Evolutionary conservation across 1,284 basidiomycete species (phyloP), one percentile per base, ranked within the genome.

Genomic region (Mycosarcoma maydis): DNA sequence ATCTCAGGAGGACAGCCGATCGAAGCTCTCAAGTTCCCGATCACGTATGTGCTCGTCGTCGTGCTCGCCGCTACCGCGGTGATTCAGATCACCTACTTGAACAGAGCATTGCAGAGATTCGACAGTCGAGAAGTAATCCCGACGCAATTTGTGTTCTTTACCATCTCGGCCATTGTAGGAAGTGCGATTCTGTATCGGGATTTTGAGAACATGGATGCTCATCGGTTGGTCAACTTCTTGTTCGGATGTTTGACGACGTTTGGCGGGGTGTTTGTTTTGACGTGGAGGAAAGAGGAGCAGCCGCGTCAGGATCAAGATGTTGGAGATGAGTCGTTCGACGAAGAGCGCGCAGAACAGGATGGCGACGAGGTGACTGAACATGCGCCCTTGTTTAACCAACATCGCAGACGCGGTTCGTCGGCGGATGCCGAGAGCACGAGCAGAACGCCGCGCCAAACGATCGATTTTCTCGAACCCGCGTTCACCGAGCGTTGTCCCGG

Each of bases 141-240:
- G 3, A 90, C 90, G 13, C 94, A 97, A 84, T 98, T 97, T 82
- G 93, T 96, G 36, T 86, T 95, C 60, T 86, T 86, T 73, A 84
- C 85, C 0, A 72, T 85, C 30, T 90, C 89, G 36, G 92, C 92
- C 4, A 95, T 98, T 70, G 85, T 92, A 40, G 94, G 94, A 22
- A 94, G 92, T 4, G 92, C 93, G 0, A 90, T 98, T 19, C 86
- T 98, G 3, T 98, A 95, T 80, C 90, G 92, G 29, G 95, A 98
- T 82, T 97, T 98, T 83, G 86, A 88, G 37, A 65, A 75, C 26
- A 67, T 72, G 52, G 70, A 70, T 30, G 58, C 72, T 80, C 90
- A 94, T 77, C 87, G 90, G 75, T 87, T 94, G 67, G 85, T 94
- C 53, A 91, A 90, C n/a, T 94, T 93, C 82, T 72, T 91, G 24